Conservation (phyloP, 192 early-diverging fungal species). For the Tieghemiomyces parasiticus region DNA sequence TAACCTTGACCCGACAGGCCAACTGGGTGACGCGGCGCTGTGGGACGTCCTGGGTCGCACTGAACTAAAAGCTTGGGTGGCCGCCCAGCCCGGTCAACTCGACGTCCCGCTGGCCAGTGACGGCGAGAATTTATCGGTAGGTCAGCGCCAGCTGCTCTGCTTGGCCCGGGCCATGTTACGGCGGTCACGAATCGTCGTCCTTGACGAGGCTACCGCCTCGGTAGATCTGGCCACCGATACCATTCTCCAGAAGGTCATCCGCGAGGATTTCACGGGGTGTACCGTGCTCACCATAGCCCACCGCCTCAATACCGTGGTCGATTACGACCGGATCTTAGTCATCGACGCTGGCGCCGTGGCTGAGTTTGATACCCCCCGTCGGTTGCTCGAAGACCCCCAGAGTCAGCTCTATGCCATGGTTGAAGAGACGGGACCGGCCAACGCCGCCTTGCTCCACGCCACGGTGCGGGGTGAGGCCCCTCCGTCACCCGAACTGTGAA, state of each 20-base stretch:
- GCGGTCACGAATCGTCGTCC: slow-evolving; percentile 45
- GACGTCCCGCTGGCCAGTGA: slow-evolving; percentile 30
- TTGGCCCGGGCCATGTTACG: slow-evolving; percentile 68
- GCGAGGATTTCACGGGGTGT: slow-evolving; percentile 40
- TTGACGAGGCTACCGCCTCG: slow-evolving; percentile 66
- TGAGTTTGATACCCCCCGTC: slow-evolving; percentile 50
- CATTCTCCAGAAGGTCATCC: slow-evolving; percentile 53
- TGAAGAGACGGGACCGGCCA: slow-evolving; percentile 8
- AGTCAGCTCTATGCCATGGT: slow-evolving; percentile 26
- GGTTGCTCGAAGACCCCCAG: slow-evolving; percentile 30
- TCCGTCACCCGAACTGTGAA: too few relatives aligned
- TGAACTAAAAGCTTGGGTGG: slow-evolving; percentile 16
- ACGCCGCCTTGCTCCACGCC: slow-evolving; percentile 13
- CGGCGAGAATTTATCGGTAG: slow-evolving; percentile 65
- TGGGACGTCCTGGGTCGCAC: slow-evolving; percentile 57
- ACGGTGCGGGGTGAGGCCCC: too few relatives aligned
- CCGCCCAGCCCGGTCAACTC: slow-evolving; percentile 8
- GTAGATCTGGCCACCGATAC: slow-evolving; percentile 73
- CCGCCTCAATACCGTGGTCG: slow-evolving; percentile 54
- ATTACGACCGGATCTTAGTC: slow-evolving; percentile 65
- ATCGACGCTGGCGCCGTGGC: slow-evolving; percentile 55
- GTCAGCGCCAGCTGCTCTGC: slow-evolving; percentile 74
- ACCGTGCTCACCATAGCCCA: slow-evolving; percentile 63
- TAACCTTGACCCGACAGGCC: slow-evolving; percentile 68
- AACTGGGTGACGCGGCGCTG: slow-evolving; percentile 43